These are phyloP conservation scores for Acephala macrosclerotiorum DNA, from an alignment of 2,329 filamentous ascomycete species.

Conservation along the genomic window DNA sequence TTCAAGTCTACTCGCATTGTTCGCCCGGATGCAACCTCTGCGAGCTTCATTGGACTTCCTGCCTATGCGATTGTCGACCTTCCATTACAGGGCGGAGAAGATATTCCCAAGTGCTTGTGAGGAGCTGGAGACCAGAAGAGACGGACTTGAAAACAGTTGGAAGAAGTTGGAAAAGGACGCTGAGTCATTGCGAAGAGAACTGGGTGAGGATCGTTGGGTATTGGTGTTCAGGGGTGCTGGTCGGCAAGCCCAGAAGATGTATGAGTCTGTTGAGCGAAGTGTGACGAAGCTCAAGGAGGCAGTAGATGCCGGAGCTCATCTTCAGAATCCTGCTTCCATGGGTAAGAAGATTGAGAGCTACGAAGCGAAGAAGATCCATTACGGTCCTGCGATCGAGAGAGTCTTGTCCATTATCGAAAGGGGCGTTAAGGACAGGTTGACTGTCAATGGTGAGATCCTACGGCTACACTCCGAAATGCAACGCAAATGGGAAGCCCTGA, in stretches of 20 bases:
- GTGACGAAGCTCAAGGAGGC: conserved; percentile 82
- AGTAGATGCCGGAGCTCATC: conserved; percentile 76
- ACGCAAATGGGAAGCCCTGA: conserved; percentile 79
- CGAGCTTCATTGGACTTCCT: conserved; percentile 93
- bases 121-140: conserved; percentile 80
- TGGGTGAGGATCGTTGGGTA: conserved; percentile 96
- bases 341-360: conserved; percentile 90
- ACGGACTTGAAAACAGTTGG: conserved; percentile 82
- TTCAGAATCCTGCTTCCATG: conserved; percentile 74
- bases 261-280: conserved; percentile 90
- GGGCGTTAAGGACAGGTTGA: conserved; percentile 93
- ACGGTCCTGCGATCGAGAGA: conserved; percentile 89
- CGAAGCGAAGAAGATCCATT: conserved; percentile 93
- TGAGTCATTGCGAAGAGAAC: conserved; percentile 85
- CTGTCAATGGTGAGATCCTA: conserved; percentile 94
- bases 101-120: conserved; percentile 91
- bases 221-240: conserved; percentile 94
- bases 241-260: conserved; percentile 94
- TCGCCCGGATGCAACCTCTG: conserved; percentile 94
- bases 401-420: conserved; percentile 93
- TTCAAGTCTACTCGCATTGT: conserved; percentile 85
- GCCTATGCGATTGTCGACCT: conserved; percentile 91
- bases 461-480: conserved; percentile 86
- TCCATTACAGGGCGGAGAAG: conserved; percentile 77
- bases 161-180: conserved; percentile 89